Evolutionary conservation across 805 yeast species (phyloP), one percentile per base, ranked within the genome.

Genomic region (Phaffomyces thermotolerans): DNA sequence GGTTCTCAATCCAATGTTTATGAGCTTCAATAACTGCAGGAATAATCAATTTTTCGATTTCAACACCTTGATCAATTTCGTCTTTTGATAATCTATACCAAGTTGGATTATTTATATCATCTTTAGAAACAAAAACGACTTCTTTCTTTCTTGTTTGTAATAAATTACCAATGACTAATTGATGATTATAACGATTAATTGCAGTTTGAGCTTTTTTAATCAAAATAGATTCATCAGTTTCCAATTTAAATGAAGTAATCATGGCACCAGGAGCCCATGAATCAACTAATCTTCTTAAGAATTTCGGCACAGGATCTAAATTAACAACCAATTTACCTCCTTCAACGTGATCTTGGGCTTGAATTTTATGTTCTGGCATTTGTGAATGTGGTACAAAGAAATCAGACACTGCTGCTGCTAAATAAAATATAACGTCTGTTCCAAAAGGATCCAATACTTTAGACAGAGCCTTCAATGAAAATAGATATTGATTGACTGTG

Each of bases 321-420:
- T 89, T 84, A 10, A 93, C 86, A 8, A 83, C 76, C 37, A 93
- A 68, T 57, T 85, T 87, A 4, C 95, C 95, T 8, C 68, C 69
- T 15, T 68, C 66, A 27, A 44, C 40, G 32, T 71, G 76, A 22
- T 76, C 79, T 46, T 79, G 81, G 5, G 95, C 82, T 64, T 93
- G 99, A 49, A 93, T 93, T 65, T 93, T 93, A 66, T 93, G 99
- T 55, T 88, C 89, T 3, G 97, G 95, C 54, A 89, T 70, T 51
- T 86, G 73, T 1, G 90, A 80, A 36, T 76, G 76, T 2, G 99
- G 99, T 35, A 93, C 72, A 66, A 90, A 93, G 64, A 93, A 93
- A 61, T 93, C 99, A 8, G 96, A 86, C 0, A 93, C 99, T 0
- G 99, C 99, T 8, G 99, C 98, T 0, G 99, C 99, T 42, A 93